These are phyloP conservation scores for Umbellularia californica DNA, from an alignment of 164 flowering plant genomes.

Conservation along the genomic window DNA sequence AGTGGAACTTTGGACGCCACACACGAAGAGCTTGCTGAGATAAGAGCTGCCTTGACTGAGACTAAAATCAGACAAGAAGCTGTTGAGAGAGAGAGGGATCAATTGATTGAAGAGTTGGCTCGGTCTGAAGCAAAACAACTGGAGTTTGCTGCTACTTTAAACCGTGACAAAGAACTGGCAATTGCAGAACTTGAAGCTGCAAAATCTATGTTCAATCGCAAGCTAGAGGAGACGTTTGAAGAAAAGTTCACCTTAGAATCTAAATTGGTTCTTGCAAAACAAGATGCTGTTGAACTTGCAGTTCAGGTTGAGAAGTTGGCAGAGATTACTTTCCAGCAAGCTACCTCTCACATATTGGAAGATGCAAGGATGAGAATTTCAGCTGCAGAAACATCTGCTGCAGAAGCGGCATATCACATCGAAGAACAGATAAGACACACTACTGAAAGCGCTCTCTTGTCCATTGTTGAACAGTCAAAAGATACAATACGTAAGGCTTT, in stretches of 20 bases:
- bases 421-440: slow-evolving; percentile 49
- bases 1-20: slow-evolving; percentile 20
- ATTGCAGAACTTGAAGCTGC: slow-evolving; percentile 51
- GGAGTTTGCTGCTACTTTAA: slow-evolving; percentile 37
- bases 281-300: slow-evolving; percentile 56
- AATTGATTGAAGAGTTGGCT: slow-evolving; percentile 41
- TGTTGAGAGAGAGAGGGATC: slow-evolving; percentile 46
- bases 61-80: slow-evolving; percentile 36
- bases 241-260: slow-evolving; percentile 52
- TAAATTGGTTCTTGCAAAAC: slow-evolving; percentile 47
- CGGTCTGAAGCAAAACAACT: slow-evolving; percentile 36
- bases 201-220: slow-evolving; percentile 39
- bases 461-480: slow-evolving; percentile 46
- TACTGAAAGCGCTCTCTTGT: slow-evolving; percentile 37
- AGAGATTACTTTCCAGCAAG: slow-evolving; percentile 49
- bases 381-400: slow-evolving; percentile 60
- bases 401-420: slow-evolving; percentile 44
- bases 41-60: slow-evolving; percentile 34
- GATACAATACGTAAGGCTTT: slow-evolving; percentile 47
- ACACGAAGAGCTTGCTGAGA: slow-evolving; percentile 22
- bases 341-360: slow-evolving; percentile 51
- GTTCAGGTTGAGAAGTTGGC: slow-evolving; percentile 63
- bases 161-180: slow-evolving; percentile 47
- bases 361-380: slow-evolving; percentile 45
- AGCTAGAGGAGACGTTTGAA: slow-evolving; percentile 40